Conservation (phyloP, 2,329 filamentous ascomycete genomes). For the Ophiostoma triangulosporum region DNA sequence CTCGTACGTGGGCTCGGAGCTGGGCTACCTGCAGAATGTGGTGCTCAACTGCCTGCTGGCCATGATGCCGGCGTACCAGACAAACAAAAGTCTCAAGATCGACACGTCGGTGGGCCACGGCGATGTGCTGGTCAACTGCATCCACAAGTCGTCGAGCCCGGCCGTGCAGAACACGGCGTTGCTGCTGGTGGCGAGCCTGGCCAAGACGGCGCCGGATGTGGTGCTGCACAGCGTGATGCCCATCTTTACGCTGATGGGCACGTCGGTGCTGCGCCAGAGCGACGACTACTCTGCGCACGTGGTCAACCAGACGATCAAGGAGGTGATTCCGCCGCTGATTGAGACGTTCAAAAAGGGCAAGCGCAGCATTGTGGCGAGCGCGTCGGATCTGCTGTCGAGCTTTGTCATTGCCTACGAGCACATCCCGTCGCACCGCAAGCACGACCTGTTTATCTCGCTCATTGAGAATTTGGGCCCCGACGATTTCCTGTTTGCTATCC, state of each 20-base stretch:
- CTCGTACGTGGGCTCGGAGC: slow-evolving; percentile 66
- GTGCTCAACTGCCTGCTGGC: slow-evolving; percentile 69
- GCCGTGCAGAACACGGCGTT: slow-evolving; percentile 89
- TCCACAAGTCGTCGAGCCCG: slow-evolving; percentile 80
- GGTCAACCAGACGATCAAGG: slow-evolving; percentile 85
- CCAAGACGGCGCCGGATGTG: slow-evolving; percentile 75
- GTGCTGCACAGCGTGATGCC: slow-evolving; percentile 98
- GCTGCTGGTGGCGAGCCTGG: slow-evolving; percentile 74
- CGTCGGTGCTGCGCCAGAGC: slow-evolving; percentile 77
- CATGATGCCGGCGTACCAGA: slow-evolving; percentile 68
- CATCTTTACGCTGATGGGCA: slow-evolving; percentile 96
- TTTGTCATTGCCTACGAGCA: slow-evolving; percentile 96
- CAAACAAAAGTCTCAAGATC: slow-evolving; percentile 46
- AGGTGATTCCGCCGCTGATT: slow-evolving; percentile 85
- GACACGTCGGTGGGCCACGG: slow-evolving; percentile 71
- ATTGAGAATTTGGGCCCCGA: slow-evolving; percentile 72
- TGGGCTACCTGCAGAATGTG: slow-evolving; percentile 80
- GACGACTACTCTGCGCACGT: slow-evolving; percentile 97
- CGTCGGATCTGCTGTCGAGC: slow-evolving; percentile 81
- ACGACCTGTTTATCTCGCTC: slow-evolving; percentile 71
- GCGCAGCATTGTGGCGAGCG: slow-evolving; percentile 63
- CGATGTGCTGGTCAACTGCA: slow-evolving; percentile 85
- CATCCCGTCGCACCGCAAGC: slow-evolving; percentile 74
- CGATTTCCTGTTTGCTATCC: slow-evolving; percentile 77
- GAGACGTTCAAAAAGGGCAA: slow-evolving; percentile 71